A percentile compares a stretch with the other conserved stretches of the same genome.
These are phyloP conservation scores for Stevia rebaudiana DNA, from an alignment of 140 eudicot genomes.

Conservation along the genomic window DNA sequence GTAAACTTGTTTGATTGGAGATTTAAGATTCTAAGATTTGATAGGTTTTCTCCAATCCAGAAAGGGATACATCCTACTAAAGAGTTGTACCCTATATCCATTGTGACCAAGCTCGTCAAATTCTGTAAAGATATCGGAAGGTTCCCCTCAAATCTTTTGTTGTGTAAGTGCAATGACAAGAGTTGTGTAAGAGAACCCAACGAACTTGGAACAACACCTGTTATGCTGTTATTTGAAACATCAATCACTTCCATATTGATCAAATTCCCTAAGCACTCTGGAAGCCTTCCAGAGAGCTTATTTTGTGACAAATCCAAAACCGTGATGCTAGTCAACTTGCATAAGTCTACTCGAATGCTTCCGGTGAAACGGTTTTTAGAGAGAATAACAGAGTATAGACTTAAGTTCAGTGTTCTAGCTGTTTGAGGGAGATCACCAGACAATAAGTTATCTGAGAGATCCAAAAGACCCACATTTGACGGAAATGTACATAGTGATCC, in stretches of 20 bases:
- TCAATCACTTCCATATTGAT: not conserved
- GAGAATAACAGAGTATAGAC: not conserved
- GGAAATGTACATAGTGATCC: constrained; percentile 4
- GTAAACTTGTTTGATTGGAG: constrained; percentile 2
- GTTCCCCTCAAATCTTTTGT: constrained; percentile 7
- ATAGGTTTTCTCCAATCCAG: constrained; percentile 7
- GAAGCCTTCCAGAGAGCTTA: constrained; percentile 12
- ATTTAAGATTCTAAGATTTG: not conserved
- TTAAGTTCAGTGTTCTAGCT: not conserved
- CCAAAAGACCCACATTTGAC: not conserved
- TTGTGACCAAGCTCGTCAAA: not conserved
- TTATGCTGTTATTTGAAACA: not conserved
- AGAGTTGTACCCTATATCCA: constrained; percentile 11
- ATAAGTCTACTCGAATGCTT: constrained; percentile 6
- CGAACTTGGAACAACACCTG: constrained; percentile 1
- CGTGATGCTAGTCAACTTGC: not conserved
- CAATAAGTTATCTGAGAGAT: constrained; percentile 12
- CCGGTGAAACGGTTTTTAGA: constrained; percentile 8
- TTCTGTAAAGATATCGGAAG: not conserved
- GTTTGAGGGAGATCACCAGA: constrained; percentile 14
- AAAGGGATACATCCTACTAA: not conserved
- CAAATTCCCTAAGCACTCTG: constrained; percentile 10
- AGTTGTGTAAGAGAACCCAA: not conserved
- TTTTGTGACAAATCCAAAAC: constrained; percentile 15
- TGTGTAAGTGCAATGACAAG: not conserved